A percentile compares a stretch with the other conserved stretches of the same genome.
These are phyloP conservation scores for Nicotiana rustica DNA, from an alignment of 305 asterid genomes.

Conservation along the genomic window DNA sequence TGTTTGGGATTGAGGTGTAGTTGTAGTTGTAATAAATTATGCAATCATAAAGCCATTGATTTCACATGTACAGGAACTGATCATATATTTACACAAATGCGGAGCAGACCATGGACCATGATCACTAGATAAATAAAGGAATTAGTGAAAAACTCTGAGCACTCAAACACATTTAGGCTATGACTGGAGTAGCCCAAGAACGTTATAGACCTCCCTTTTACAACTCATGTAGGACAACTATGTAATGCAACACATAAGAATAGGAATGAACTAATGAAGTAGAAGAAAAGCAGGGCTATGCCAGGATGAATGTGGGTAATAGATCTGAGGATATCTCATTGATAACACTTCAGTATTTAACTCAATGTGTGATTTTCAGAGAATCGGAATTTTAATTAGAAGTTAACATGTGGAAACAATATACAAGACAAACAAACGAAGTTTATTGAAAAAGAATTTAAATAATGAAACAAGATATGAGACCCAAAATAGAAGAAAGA, in stretches of 20 bases:
- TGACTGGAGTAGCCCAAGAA: background rate
- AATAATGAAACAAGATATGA: background rate
- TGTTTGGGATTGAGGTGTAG: too few relatives aligned
- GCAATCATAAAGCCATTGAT: background rate
- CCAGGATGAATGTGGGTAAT: background rate
- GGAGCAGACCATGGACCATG: background rate
- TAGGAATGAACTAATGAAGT: conserved; percentile 7
- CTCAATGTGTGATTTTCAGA: background rate
- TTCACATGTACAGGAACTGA: background rate
- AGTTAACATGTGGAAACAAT: background rate
- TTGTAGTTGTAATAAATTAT: too few relatives aligned
- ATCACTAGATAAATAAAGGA: background rate
- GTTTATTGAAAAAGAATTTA: background rate
- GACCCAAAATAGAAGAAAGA: background rate
- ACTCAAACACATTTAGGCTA: background rate
- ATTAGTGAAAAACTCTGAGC: background rate
- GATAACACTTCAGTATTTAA: background rate
- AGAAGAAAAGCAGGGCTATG: background rate
- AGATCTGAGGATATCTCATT: background rate
- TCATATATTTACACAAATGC: background rate
- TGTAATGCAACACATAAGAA: background rate
- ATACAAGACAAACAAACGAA: background rate
- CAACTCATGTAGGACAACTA: background rate
- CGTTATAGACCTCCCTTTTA: background rate
- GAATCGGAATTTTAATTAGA: background rate